A percentile compares a stretch with the other conserved stretches of the same genome.
phyloP scores from a whole-genome alignment of 495 filamentous ascomycete species.

The Venustampulla echinocandica region DNA sequence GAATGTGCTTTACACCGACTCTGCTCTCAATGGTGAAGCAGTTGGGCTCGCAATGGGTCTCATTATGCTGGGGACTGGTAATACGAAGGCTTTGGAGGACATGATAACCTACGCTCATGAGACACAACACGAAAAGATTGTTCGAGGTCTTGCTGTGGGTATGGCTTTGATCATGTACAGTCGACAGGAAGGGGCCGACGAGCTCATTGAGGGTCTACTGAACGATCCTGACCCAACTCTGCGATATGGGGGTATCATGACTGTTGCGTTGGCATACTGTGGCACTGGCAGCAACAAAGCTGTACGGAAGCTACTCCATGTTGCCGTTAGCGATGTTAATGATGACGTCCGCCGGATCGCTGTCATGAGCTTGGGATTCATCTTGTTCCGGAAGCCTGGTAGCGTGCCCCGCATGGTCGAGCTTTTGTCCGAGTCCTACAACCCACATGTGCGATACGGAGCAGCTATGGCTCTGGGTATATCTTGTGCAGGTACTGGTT shows the following conservation, averaged over 20 bases:
- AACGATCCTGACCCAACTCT: slow-evolving; percentile 90
- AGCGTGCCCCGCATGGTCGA: slow-evolving; percentile 99
- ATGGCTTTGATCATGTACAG: slow-evolving; percentile 99
- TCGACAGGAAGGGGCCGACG: slow-evolving; percentile 88
- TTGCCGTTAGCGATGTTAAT: slow-evolving; percentile 96
- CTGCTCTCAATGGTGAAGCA: slow-evolving; percentile 92
- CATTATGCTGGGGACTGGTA: slow-evolving; percentile 94
- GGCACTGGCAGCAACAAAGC: slow-evolving; percentile 98
- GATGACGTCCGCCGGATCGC: slow-evolving; percentile 94
- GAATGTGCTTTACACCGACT: slow-evolving; percentile 79
- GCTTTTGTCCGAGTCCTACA: slow-evolving; percentile 94
- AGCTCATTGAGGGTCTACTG: slow-evolving; percentile 84
- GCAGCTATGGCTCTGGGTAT: slow-evolving; percentile 98
- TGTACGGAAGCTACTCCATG: slow-evolving; percentile 91
- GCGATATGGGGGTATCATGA: slow-evolving; percentile 97
- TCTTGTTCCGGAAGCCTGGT: slow-evolving; percentile 94
- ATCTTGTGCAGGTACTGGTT: slow-evolving; percentile 90
- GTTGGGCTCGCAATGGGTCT: slow-evolving; percentile 93
- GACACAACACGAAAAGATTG: slow-evolving; percentile 97
- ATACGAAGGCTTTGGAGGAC: slow-evolving; percentile 79
- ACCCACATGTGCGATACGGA: slow-evolving; percentile 96
- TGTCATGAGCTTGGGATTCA: slow-evolving; percentile 98
- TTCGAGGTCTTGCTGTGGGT: slow-evolving; percentile 86
- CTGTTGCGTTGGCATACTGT: slow-evolving; percentile 95
- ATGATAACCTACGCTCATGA: slow-evolving; percentile 98